Evolutionary conservation across 768 basidiomycete genomes (phyloP).

Genomic region (Calocera viscosa): DNA sequence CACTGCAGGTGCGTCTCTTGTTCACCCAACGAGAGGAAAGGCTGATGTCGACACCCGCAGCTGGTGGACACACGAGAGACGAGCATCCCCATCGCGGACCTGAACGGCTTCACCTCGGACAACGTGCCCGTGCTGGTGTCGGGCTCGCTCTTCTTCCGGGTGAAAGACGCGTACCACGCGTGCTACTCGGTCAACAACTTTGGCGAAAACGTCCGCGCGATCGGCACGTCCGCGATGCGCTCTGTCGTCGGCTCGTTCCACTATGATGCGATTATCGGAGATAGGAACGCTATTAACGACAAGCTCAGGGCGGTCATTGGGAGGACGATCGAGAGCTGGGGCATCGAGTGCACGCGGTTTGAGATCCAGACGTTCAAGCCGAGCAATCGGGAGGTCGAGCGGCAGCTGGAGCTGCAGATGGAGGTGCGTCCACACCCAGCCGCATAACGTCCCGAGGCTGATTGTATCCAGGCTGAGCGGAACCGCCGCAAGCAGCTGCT

Average conservation of each 20-base stretch:
- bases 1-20: constrained; percentile 23
- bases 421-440: background rate
- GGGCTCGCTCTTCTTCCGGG: constrained; percentile 44
- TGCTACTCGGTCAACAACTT: constrained; percentile 42
- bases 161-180: constrained; percentile 41
- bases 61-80: constrained; percentile 38
- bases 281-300: constrained; percentile 42
- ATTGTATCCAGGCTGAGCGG: constrained; percentile 42
- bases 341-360: constrained; percentile 45
- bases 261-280: constrained; percentile 37
- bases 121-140: constrained; percentile 40
- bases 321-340: constrained; percentile 43
- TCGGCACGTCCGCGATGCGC: constrained; percentile 44
- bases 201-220: constrained; percentile 38
- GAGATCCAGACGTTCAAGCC: constrained; percentile 51
- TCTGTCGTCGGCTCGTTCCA: constrained; percentile 36
- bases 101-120: constrained; percentile 23
- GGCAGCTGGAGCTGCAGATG: constrained; percentile 8
- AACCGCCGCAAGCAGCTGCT: constrained; percentile 45
- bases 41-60: background rate
- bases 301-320: constrained; percentile 40
- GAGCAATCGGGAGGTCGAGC: constrained; percentile 45
- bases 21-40: background rate
- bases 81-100: constrained; percentile 30
- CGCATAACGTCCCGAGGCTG: constrained; percentile 20